These are phyloP conservation scores for Rhizoclosmatium sp. DNA, from an alignment of 192 early-diverging fungal species.

Conservation along the genomic window DNA sequence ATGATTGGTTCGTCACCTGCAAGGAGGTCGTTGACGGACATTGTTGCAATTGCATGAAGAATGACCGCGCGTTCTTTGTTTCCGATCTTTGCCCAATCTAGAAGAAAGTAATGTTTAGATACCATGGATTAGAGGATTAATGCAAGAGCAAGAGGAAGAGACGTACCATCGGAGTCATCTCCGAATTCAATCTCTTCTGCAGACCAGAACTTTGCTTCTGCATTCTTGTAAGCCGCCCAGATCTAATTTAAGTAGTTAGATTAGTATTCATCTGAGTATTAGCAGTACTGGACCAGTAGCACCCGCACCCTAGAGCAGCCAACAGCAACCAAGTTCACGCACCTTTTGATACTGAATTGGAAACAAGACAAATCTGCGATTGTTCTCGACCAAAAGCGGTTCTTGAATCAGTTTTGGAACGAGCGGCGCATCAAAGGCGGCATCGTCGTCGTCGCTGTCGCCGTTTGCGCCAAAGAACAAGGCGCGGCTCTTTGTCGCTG, in stretches of 20 bases:
- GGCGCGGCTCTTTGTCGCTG: background rate
- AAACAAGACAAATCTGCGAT: conserved; percentile 57
- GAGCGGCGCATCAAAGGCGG: conserved; percentile 4
- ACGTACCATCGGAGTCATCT: conserved; percentile 73
- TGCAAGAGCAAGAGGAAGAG: no score
- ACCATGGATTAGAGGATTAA: background rate
- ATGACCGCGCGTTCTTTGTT: conserved; percentile 38
- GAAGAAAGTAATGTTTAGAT: background rate
- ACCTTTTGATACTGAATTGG: conserved; percentile 64
- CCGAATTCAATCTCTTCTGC: conserved; percentile 95
- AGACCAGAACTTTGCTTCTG: conserved; percentile 96
- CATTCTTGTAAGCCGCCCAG: conserved; percentile 98
- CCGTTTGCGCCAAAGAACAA: background rate
- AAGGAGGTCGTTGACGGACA: conserved; percentile 90
- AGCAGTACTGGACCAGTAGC: background rate
- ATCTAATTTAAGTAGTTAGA: conserved; percentile 52
- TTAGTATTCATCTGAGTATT: background rate
- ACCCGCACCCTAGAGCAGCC: background rate
- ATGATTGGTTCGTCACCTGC: conserved; percentile 71
- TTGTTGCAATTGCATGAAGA: conserved; percentile 61
- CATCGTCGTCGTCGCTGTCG: conserved; percentile 1
- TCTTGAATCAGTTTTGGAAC: conserved; percentile 31
- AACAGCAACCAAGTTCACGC: background rate
- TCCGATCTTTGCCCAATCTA: conserved; percentile 16
- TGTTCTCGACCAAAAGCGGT: conserved; percentile 50